Evolutionary conservation across 208 protist species (phyloP).

Genomic region (Acanthamoeba royreba): DNA sequence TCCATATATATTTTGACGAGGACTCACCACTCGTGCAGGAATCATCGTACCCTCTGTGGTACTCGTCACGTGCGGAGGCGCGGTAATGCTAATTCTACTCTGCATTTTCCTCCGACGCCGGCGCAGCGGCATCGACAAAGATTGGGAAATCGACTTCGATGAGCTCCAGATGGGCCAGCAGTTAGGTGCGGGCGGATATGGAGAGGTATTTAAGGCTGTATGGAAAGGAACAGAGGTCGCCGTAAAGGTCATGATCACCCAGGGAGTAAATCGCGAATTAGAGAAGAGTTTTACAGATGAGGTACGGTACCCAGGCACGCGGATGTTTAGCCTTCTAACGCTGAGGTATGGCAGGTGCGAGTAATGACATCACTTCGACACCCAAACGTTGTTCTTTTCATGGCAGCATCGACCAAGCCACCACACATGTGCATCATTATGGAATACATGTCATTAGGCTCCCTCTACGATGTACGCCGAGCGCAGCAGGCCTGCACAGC

Average conservation of each 20-base stretch:
- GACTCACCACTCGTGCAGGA: not conserved
- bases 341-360: not conserved
- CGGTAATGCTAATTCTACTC: not conserved
- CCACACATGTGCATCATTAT: constrained; percentile 38
- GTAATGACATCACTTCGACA: constrained; percentile 7
- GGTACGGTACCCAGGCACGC: not conserved
- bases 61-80: too few relatives aligned
- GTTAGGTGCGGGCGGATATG: not conserved
- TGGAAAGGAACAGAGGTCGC: constrained; percentile 47
- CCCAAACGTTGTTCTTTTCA: constrained; percentile 17
- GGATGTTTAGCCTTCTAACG: not conserved
- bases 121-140: not conserved
- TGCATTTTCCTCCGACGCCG: not conserved
- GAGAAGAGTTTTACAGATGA: not conserved
- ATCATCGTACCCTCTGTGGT: not conserved
- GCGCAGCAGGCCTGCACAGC: not conserved
- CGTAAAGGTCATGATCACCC: constrained; percentile 31
- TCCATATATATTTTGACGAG: not conserved
- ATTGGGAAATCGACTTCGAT: constrained; percentile 22
- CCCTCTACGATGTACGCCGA: not conserved
- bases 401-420: not conserved
- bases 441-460: constrained; percentile 39
- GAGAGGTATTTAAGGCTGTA: not conserved
- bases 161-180: not conserved
- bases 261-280: not conserved